A percentile compares a stretch with the other conserved stretches of the same genome.
These are phyloP conservation scores for Stipa capillata DNA, from an alignment of 176 grass and related monocot genomes.

Conservation along the genomic window DNA sequence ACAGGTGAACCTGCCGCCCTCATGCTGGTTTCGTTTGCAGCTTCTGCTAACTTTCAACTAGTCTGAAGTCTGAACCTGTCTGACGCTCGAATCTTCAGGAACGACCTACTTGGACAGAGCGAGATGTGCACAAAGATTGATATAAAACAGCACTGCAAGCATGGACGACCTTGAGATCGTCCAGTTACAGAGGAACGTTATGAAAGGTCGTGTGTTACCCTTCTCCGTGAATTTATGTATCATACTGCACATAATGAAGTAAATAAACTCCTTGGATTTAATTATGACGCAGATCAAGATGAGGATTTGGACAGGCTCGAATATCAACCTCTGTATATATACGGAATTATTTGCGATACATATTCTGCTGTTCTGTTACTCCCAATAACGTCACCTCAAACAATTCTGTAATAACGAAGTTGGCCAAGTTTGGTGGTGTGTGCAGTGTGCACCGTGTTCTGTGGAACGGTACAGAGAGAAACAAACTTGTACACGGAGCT, in stretches of 20 bases:
- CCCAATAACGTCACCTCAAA: too few relatives aligned
- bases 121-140: constrained; percentile 40
- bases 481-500: too few relatives aligned
- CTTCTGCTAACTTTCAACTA: background rate
- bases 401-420: too few relatives aligned
- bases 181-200: constrained; percentile 51
- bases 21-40: background rate
- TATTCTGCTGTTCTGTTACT: too few relatives aligned
- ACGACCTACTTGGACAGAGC: constrained; percentile 33
- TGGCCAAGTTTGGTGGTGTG: too few relatives aligned
- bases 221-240: background rate
- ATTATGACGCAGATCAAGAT: constrained; percentile 57
- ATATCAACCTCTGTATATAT: too few relatives aligned
- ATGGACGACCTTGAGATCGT: constrained; percentile 57
- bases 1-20: too few relatives aligned
- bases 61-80: background rate
- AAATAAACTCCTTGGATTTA: too few relatives aligned
- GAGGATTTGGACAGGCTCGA: constrained; percentile 46
- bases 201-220: constrained; percentile 40
- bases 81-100: constrained; percentile 13
- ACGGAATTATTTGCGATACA: too few relatives aligned
- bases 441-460: too few relatives aligned
- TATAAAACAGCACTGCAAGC: constrained; percentile 15
- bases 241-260: too few relatives aligned
- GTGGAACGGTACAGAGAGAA: too few relatives aligned